Evolutionary conservation across 2,329 filamentous ascomycete genomes (phyloP).

Genomic region (Colletotrichum eleusines): DNA sequence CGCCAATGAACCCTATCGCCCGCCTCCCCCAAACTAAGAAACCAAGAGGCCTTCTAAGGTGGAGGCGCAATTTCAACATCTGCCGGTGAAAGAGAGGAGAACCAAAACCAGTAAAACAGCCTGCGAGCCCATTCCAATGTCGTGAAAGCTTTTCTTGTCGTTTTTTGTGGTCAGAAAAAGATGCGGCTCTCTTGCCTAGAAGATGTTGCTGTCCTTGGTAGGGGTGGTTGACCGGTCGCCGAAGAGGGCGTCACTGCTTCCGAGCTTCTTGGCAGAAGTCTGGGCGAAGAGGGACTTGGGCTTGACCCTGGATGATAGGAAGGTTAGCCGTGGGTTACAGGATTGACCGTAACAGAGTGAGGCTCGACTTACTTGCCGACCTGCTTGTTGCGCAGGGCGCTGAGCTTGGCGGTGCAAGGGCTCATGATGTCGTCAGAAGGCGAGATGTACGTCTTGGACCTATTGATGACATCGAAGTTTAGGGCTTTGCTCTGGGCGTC

Average conservation of each 20-base stretch:
- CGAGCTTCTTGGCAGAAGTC: constrained; percentile 72
- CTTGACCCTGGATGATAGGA: constrained; percentile 63
- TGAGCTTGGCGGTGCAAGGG: constrained; percentile 86
- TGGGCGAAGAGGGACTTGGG: constrained; percentile 77
- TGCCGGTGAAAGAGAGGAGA: constrained; percentile 5
- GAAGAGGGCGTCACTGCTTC: constrained; percentile 47
- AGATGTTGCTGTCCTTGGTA: constrained; percentile 35
- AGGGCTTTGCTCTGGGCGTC: constrained; percentile 24
- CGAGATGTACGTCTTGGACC: constrained; percentile 74
- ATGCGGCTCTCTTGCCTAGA: constrained; percentile 25
- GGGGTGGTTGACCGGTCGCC: constrained; percentile 44
- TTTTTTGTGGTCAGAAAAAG: constrained; percentile 34
- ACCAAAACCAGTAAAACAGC: constrained; percentile 30
- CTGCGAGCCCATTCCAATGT: constrained; percentile 33
- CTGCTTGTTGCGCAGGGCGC: constrained; percentile 83
- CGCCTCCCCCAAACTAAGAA: constrained; percentile 19
- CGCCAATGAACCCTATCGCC: constrained; percentile 36
- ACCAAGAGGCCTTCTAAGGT: constrained; percentile 4
- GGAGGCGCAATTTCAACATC: constrained; percentile 18
- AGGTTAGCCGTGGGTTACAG: constrained; percentile 12
- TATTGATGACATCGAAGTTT: constrained; percentile 42
- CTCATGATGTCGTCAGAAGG: constrained; percentile 93
- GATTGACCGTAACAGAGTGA: neutral
- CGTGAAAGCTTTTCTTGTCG: constrained; percentile 36
- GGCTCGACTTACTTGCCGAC: constrained; percentile 74